Evolutionary conservation across 805 yeast genomes (phyloP).

Genomic region (Huiozyma naganishii): DNA sequence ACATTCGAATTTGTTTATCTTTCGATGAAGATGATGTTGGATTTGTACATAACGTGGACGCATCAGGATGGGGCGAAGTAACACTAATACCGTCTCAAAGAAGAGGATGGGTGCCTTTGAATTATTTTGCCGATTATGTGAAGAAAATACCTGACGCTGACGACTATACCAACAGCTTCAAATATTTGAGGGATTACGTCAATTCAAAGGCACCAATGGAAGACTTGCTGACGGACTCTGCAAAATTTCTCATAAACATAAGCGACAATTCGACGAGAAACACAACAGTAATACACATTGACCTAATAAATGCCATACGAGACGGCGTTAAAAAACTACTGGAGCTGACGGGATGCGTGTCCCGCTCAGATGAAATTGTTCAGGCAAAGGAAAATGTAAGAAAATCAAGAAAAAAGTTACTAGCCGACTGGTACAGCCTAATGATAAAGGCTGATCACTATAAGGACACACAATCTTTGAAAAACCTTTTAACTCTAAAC

Average conservation of each 20-base stretch:
- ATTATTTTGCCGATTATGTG: conserved; percentile 45
- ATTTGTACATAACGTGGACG: conserved; percentile 68
- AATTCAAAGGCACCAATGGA: conserved; percentile 41
- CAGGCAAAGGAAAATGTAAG: conserved; percentile 50
- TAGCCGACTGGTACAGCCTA: conserved; percentile 73
- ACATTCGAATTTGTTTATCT: conserved; percentile 62
- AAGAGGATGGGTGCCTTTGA: conserved; percentile 83
- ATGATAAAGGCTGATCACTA: conserved; percentile 69
- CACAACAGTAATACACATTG: conserved; percentile 39
- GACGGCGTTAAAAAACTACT: conserved; percentile 61
- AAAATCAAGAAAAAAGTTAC: conserved; percentile 52
- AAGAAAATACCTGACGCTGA: not conserved
- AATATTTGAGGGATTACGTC: conserved; percentile 5
- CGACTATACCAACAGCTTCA: not conserved
- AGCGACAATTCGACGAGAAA: conserved; percentile 33
- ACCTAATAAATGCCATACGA: conserved; percentile 51
- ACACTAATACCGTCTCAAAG: conserved; percentile 50
- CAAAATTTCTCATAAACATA: conserved; percentile 56
- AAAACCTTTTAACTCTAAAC: conserved; percentile 52
- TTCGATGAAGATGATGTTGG: conserved; percentile 62
- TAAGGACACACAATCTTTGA: conserved; percentile 48
- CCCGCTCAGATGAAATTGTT: conserved; percentile 62
- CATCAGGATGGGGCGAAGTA: conserved; percentile 84
- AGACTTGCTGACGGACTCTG: conserved; percentile 50
- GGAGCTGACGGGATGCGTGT: conserved; percentile 61